Conservation (phyloP, 108 stramenopile species). For the Discostella pseudostelligera region DNA sequence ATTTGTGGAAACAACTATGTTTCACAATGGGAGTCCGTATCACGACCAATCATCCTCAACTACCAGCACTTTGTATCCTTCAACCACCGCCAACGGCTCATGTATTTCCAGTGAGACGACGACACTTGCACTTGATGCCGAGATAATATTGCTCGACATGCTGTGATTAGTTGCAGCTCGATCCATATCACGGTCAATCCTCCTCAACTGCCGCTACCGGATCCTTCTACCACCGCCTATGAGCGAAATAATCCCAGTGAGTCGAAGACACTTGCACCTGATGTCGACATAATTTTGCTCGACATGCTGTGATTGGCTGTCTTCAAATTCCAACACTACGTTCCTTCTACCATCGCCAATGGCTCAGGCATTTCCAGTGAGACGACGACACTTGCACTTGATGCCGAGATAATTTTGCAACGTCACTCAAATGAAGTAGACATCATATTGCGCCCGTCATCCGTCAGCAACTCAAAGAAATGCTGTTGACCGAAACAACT, state of each 20-base stretch:
- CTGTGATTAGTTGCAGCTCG: too few relatives aligned
- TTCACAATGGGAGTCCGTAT: slow-evolving; percentile 60
- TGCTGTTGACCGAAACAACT: too few relatives aligned
- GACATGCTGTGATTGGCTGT: slow-evolving; percentile 70
- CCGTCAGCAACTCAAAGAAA: too few relatives aligned
- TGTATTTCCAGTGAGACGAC: slow-evolving; percentile 13
- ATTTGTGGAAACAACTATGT: slow-evolving; percentile 69
- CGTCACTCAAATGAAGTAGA: too few relatives aligned
- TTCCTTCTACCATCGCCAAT: too few relatives aligned
- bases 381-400: slow-evolving; percentile 42
- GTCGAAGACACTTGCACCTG: slow-evolving; percentile 40
- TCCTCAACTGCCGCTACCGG: too few relatives aligned
- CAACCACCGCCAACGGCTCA: too few relatives aligned
- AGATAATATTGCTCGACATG: slow-evolving; percentile 78
- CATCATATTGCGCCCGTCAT: too few relatives aligned
- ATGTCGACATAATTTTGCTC: slow-evolving; percentile 82
- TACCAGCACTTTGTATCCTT: background rate
- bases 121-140: slow-evolving; percentile 64
- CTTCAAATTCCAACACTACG: background rate
- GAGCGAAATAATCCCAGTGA: slow-evolving; percentile 14
- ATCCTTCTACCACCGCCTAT: too few relatives aligned
- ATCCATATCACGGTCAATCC: too few relatives aligned
- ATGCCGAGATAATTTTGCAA: slow-evolving; percentile 74
- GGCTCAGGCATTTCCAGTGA: slow-evolving; percentile 18
- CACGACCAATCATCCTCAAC: slow-evolving; percentile 29